Evolutionary conservation across 257 asterid species (phyloP).

Genomic region (Parsonsia alboflavescens): DNA sequence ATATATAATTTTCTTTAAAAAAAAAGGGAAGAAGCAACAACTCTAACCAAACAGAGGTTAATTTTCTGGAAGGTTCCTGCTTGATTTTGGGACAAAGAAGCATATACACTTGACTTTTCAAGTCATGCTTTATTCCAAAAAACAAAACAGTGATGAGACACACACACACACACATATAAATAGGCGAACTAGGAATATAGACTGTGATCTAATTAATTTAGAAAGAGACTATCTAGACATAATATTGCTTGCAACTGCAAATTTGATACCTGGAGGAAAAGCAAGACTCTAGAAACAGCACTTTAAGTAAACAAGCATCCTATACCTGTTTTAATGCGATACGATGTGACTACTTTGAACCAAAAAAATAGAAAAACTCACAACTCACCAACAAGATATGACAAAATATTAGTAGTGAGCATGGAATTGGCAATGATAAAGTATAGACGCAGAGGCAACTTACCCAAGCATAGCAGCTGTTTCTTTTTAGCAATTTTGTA

Average conservation of each 20-base stretch:
- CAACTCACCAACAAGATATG: background rate
- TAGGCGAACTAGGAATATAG: background rate
- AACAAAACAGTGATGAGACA: background rate
- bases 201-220: background rate
- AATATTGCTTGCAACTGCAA: constrained; percentile 13
- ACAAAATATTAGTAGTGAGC: background rate
- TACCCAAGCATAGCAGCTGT: constrained; percentile 72
- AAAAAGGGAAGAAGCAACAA: too few species aligned
- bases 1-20: too few species aligned
- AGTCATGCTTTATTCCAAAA: background rate
- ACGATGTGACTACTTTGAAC: constrained; percentile 23
- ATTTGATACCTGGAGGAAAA: constrained; percentile 87
- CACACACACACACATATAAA: too few species aligned
- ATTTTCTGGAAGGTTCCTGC: background rate
- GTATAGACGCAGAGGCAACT: constrained; percentile 17
- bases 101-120: background rate
- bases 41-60: background rate
- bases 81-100: background rate
- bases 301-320: constrained; percentile 92
- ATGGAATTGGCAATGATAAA: background rate
- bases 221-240: background rate
- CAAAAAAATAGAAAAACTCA: background rate
- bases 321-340: constrained; percentile 63
- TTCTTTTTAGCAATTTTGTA: constrained; percentile 54
- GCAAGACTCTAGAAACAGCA: constrained; percentile 93